A percentile compares a stretch with the other conserved stretches of the same genome.
Evolutionary conservation across 2,329 filamentous ascomycete genomes (phyloP).

Genomic region (Fonsecaea erecta): DNA sequence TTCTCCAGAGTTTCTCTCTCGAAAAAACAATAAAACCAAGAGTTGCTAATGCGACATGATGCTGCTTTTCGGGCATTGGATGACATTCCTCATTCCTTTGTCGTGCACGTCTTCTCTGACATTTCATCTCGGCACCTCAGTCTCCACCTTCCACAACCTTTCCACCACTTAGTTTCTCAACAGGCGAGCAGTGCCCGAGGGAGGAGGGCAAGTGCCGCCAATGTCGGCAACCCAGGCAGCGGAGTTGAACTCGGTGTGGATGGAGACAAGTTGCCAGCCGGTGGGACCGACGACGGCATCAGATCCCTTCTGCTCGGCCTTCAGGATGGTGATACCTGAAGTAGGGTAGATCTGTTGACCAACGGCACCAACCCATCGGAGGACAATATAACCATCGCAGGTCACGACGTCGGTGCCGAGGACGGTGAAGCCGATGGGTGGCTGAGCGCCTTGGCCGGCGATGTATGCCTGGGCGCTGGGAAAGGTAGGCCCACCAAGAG

Average conservation of each 20-base stretch:
- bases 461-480: conserved; percentile 42
- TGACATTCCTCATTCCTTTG: conserved; percentile 3
- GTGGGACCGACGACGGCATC: conserved; percentile 27
- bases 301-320: conserved; percentile 28
- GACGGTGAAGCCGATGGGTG: conserved; percentile 40
- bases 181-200: conserved; percentile 13
- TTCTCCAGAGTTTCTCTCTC: neutral
- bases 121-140: neutral
- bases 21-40: neutral
- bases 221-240: conserved; percentile 34
- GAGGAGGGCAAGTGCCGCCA: conserved; percentile 30
- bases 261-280: conserved; percentile 41
- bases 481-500: conserved; percentile 43
- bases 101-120: neutral
- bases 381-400: conserved; percentile 40
- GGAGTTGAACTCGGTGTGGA: conserved; percentile 46
- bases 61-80: neutral
- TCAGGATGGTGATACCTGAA: conserved; percentile 43
- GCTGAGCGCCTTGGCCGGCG: conserved; percentile 38
- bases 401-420: conserved; percentile 38
- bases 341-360: conserved; percentile 32
- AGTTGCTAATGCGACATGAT: conserved; percentile 4
- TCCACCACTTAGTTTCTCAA: conserved; percentile 3
- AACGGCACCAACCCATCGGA: conserved; percentile 42
- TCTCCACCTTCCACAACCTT: neutral